Percentiles rank a stretch among this genome's conserved stretches.
Conservation (phyloP, 1,284 basidiomycete species). For the Microbotryomycetes sp. region DNA sequence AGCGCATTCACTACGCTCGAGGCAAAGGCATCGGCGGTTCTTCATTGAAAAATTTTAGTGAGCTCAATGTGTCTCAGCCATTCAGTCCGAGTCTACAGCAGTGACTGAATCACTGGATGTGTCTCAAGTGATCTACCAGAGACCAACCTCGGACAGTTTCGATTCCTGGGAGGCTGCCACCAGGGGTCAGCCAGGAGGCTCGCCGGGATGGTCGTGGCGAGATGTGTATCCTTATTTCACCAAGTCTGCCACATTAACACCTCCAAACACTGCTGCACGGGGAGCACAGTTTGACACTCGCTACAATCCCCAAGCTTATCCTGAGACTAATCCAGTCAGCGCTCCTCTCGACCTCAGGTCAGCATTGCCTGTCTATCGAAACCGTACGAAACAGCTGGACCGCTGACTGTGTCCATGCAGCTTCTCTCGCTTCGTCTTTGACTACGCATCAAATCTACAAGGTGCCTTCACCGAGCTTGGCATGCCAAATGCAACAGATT, state of each 20-base stretch:
- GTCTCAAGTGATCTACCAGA: background rate
- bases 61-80: background rate
- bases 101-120: background rate
- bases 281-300: background rate
- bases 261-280: background rate
- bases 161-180: background rate
- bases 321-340: background rate
- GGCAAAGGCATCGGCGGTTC: slow-evolving; percentile 1
- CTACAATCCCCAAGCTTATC: background rate
- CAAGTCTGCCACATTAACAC: background rate
- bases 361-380: no score
- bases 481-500: background rate
- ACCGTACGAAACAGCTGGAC: no score
- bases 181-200: background rate
- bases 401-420: no score
- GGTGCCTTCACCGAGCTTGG: background rate
- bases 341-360: background rate
- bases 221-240: background rate
- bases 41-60: slow-evolving; percentile 2
- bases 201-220: background rate
- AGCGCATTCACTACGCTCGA: slow-evolving; percentile 1
- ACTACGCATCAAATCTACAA: background rate
- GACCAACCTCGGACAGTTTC: background rate
- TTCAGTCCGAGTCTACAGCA: background rate
- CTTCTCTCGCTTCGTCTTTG: background rate